Evolutionary conservation across 305 asterid genomes (phyloP).

Genomic region (Stenogyne calaminthoides): DNA sequence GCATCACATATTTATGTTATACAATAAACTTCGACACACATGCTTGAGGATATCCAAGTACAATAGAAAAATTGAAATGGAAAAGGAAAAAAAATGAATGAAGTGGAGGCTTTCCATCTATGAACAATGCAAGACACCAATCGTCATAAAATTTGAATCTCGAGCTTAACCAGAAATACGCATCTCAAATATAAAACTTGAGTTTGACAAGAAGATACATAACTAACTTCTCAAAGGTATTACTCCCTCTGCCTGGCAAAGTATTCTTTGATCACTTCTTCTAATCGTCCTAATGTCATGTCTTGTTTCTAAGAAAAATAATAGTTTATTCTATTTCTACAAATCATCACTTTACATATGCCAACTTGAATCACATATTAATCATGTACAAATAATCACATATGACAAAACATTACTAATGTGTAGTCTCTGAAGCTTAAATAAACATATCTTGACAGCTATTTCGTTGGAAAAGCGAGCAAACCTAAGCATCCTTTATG

Average conservation of each 20-base stretch:
- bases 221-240: background rate
- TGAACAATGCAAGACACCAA: background rate
- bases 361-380: background rate
- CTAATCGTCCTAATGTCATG: background rate
- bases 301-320: background rate
- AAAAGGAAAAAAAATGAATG: background rate
- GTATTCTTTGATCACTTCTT: background rate
- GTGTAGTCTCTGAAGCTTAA: background rate
- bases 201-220: background rate
- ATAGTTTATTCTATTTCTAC: background rate
- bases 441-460: background rate
- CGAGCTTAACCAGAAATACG: background rate
- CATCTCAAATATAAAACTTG: background rate
- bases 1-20: background rate
- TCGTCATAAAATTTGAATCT: background rate
- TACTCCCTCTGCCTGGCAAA: background rate
- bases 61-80: background rate
- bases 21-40: background rate
- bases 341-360: background rate
- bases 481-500: background rate
- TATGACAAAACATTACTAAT: background rate
- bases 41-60: background rate
- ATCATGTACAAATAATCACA: background rate
- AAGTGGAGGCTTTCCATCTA: background rate
- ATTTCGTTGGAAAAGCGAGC: background rate